Evolutionary conservation across 176 grass and related monocot species (phyloP).

Genomic region (Lolium multiflorum): DNA sequence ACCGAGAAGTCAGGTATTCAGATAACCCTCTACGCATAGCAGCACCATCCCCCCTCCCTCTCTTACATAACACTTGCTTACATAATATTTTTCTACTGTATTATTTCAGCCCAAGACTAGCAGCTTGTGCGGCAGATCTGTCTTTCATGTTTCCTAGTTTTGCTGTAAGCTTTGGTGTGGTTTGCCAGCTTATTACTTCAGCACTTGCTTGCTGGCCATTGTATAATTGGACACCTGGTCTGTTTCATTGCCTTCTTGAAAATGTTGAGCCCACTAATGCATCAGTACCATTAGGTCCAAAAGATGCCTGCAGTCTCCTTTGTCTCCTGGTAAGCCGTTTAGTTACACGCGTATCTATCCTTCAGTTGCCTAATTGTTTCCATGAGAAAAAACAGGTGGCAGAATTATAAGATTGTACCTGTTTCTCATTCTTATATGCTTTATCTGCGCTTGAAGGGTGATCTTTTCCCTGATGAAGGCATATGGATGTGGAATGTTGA

Average conservation of each 20-base stretch:
- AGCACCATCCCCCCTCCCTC: not conserved
- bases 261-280: slow-evolving; percentile 72
- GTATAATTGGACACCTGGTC: slow-evolving; percentile 87
- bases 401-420: not conserved
- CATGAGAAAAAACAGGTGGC: not conserved
- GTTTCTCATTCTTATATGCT: slow-evolving; percentile 37
- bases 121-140: slow-evolving; percentile 84
- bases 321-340: slow-evolving; percentile 80
- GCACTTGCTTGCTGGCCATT: slow-evolving; percentile 93
- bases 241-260: slow-evolving; percentile 93
- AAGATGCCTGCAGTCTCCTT: slow-evolving; percentile 92
- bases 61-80: not conserved
- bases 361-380: slow-evolving; percentile 16
- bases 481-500: slow-evolving; percentile 93
- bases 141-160: slow-evolving; percentile 85
- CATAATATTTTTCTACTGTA: slow-evolving; percentile 21
- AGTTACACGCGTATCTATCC: slow-evolving; percentile 41
- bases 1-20: slow-evolving; percentile 86
- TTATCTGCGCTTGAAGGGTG: slow-evolving; percentile 69
- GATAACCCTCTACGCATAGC: slow-evolving; percentile 41
- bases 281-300: slow-evolving; percentile 79
- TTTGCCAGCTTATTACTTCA: slow-evolving; percentile 96
- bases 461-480: slow-evolving; percentile 93
- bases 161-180: slow-evolving; percentile 73
- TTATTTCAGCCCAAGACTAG: slow-evolving; percentile 80